phyloP scores from a whole-genome alignment of 768 basidiomycete genomes.

The Grammothele lineata region DNA sequence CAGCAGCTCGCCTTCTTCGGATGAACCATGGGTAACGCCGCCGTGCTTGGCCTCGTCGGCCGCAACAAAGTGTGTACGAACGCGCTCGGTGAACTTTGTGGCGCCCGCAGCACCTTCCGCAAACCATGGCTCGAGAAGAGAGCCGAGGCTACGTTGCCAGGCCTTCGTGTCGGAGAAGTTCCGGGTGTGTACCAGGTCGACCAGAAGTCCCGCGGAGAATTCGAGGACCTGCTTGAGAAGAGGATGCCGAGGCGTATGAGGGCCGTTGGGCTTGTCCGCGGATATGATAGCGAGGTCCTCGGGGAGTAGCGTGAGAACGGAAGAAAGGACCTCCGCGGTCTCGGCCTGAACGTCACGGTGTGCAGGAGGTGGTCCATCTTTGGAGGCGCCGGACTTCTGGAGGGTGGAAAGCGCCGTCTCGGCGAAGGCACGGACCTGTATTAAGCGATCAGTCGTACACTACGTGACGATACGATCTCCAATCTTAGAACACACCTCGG shows the following conservation, averaged over 20 bases:
- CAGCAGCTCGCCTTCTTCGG: constrained; percentile 79
- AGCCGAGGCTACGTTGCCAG: constrained; percentile 71
- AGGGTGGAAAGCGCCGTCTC: constrained; percentile 78
- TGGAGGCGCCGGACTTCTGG: constrained; percentile 78
- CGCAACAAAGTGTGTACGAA: constrained; percentile 69
- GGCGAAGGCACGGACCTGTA: constrained; percentile 86
- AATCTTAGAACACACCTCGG: constrained; percentile 55
- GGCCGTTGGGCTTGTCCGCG: constrained; percentile 44
- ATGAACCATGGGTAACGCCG: constrained; percentile 33
- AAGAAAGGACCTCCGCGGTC: constrained; percentile 48
- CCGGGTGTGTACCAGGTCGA: constrained; percentile 67
- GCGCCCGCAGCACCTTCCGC: constrained; percentile 38
- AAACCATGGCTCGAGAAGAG: constrained; percentile 73
- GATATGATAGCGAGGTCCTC: constrained; percentile 39
- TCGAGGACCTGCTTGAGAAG: constrained; percentile 57
- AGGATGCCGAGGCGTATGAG: constrained; percentile 49
- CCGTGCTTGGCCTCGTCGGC: constrained; percentile 74
- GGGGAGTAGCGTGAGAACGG: constrained; percentile 59
- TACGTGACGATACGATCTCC: neutral
- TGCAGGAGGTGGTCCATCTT: constrained; percentile 60
- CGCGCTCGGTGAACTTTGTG: constrained; percentile 51
- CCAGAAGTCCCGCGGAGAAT: constrained; percentile 71
- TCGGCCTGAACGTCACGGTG: constrained; percentile 69
- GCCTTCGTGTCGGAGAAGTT: constrained; percentile 47
- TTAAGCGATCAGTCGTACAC: constrained; percentile 1